Evolutionary conservation across 2,329 filamentous ascomycete species (phyloP).

Genomic region (Parasarocladium wereldwijsianum): DNA sequence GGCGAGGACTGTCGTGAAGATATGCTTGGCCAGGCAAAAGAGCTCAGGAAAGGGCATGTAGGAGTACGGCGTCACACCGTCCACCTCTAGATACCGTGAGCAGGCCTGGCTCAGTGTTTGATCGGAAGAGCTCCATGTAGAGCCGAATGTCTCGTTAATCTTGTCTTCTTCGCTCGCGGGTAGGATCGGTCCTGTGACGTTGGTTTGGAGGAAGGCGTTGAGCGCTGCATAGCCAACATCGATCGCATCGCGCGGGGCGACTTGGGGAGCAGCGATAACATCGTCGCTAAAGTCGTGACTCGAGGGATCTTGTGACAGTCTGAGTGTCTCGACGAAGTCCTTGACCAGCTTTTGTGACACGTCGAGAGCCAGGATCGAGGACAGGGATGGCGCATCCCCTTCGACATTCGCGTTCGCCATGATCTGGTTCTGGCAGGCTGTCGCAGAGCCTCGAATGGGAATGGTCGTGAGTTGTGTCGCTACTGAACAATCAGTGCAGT

Average conservation of each 20-base stretch:
- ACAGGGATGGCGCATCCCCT: no score
- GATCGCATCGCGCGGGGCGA: slow-evolving; percentile 10
- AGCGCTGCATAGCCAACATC: slow-evolving; percentile 28
- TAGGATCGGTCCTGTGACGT: slow-evolving; percentile 78
- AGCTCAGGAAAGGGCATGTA: slow-evolving; percentile 75
- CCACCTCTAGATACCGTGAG: slow-evolving; percentile 55
- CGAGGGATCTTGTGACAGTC: no score
- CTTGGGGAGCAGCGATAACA: no score
- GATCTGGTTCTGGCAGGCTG: no score
- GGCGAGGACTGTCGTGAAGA: slow-evolving; percentile 21
- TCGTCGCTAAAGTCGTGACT: no score
- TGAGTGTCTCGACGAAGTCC: slow-evolving; percentile 8
- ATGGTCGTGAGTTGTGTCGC: no score
- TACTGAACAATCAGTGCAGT: no score
- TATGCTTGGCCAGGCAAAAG: slow-evolving; percentile 53
- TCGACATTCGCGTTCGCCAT: no score
- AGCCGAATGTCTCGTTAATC: slow-evolving; percentile 16
- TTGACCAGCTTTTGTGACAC: no score
- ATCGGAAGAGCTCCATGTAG: slow-evolving; percentile 6
- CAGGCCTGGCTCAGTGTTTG: slow-evolving; percentile 39
- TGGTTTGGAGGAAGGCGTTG: slow-evolving; percentile 70
- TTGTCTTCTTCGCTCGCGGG: slow-evolving; percentile 8
- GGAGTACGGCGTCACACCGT: slow-evolving; percentile 77
- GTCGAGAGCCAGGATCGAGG: no score
- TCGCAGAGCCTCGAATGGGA: no score